Base-by-base conservation (phyloP, 2,329 filamentous ascomycete genomes). In the Madurella fahalii region DNA sequence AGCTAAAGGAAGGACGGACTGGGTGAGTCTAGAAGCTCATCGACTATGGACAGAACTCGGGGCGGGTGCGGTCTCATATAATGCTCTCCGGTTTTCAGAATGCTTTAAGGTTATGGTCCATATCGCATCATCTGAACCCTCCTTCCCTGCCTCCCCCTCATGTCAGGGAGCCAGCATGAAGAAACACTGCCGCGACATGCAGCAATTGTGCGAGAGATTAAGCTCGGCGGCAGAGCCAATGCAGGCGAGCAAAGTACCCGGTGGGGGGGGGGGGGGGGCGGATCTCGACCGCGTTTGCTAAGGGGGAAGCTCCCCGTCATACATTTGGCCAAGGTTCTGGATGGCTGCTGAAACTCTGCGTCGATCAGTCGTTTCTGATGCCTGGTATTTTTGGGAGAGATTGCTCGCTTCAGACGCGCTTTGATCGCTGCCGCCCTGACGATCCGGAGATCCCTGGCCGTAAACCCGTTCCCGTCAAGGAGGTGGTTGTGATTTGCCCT, bases 321-420 rank as follows among this genome's bases (percentile, higher is more conserved):
- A 37, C 34, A 9, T 4, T 37, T 9, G 9, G 34, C 11, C 9
- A 37, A 15, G 13, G 34, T 12, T 37, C 34, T 37, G 11, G 30
- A 32, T 13, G 17, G 31, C 18, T 40, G 3, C 31, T 20, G 53
- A 11, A 17, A 39, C 47, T 43, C 39, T 16, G 31, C 32, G 47
- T 32, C 47, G 50, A 57, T 57, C 50, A 57, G 37, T 53, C 50
- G 47, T 20, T 47, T 44, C 39, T 50, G 50, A 53, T 17, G 50
- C 54, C 50, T 20, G 54, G 50, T 32, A 11, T 12, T 11, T 37
- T 37, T 12, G 34, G 34, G 9, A 4, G 34, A 37, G 11, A 15
- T 37, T 12, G 34, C 34, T 12, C 34, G 34, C 34, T 37, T 37
- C 13, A 12, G 34, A 37, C 9, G 11, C 34, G 34, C 34, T 37